Evolutionary conservation across 1,284 basidiomycete genomes (phyloP).

Genomic region (Apiotrichum sp.): DNA sequence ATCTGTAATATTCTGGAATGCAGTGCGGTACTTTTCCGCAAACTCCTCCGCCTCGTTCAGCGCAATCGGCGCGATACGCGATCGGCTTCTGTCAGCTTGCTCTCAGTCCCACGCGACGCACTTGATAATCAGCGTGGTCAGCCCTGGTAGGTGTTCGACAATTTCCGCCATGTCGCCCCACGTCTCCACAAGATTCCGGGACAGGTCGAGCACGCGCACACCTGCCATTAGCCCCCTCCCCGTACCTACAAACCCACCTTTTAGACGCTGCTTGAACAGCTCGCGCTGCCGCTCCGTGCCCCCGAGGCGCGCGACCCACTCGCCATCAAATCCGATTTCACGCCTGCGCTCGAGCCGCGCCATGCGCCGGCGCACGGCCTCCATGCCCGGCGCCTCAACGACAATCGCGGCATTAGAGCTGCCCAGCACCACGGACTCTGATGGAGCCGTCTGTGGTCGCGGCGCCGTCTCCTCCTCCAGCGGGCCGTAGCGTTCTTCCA

Average conservation of each 20-base stretch:
- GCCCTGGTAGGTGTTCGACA: constrained; percentile 55
- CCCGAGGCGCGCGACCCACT: constrained; percentile 53
- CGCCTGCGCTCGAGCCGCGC: constrained; percentile 61
- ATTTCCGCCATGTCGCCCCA: constrained; percentile 70
- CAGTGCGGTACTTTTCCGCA: constrained; percentile 30
- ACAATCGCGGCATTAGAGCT: constrained; percentile 72
- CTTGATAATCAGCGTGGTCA: constrained; percentile 72
- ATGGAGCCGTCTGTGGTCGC: too few species aligned
- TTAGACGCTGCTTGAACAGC: constrained; percentile 29
- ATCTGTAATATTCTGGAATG: constrained; percentile 58
- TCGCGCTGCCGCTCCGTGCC: constrained; percentile 47
- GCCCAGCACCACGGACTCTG: constrained; percentile 53
- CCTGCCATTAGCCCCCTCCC: constrained; percentile 50
- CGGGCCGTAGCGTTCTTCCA: constrained; percentile 61
- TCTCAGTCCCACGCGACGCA: constrained; percentile 39
- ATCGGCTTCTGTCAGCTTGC: constrained; percentile 20
- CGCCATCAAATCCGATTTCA: constrained; percentile 70
- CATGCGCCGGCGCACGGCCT: constrained; percentile 67
- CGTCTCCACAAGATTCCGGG: constrained; percentile 63
- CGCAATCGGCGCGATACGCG: constrained; percentile 59
- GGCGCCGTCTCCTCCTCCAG: not conserved
- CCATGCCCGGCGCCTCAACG: constrained; percentile 77
- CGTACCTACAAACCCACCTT: constrained; percentile 17
- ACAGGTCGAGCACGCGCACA: constrained; percentile 73
- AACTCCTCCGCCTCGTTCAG: constrained; percentile 24